Conservation (phyloP, 2,329 filamentous ascomycete genomes). For the Fusarium secorum region DNA sequence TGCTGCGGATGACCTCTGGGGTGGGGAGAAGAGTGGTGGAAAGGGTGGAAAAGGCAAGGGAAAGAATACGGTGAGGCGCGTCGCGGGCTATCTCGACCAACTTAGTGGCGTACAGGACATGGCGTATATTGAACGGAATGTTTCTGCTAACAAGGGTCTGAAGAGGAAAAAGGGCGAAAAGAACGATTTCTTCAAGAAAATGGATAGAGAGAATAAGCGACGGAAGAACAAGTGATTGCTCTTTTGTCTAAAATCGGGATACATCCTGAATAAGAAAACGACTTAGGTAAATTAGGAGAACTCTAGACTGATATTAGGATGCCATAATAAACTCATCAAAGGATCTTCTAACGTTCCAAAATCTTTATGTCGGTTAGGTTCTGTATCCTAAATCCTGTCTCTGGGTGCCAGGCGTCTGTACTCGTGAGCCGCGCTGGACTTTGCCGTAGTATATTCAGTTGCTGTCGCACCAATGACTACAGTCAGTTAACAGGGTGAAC, state of each 20-base stretch:
- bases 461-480: background rate
- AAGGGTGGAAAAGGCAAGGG: slow-evolving; percentile 57
- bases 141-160: slow-evolving; percentile 45
- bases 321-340: background rate
- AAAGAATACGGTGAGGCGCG: slow-evolving; percentile 69
- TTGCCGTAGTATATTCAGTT: no score
- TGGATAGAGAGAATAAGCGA: slow-evolving; percentile 49
- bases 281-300: fast-evolving
- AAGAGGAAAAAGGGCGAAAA: background rate
- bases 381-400: background rate
- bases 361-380: no score
- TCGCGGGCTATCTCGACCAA: slow-evolving; percentile 85
- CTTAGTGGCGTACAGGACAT: slow-evolving; percentile 93
- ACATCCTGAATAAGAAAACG: no score
- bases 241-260: background rate
- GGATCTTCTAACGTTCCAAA: background rate
- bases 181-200: slow-evolving; percentile 52
- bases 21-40: slow-evolving; percentile 53
- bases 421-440: background rate
- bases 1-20: background rate
- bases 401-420: background rate
- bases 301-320: fast-evolving
- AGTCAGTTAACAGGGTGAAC: background rate
- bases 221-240: fast-evolving
- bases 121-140: slow-evolving; percentile 89